Evolutionary conservation across 768 basidiomycete species (phyloP), one percentile per base, ranked within the genome.

Genomic region (Kwoniella mangroviensis): DNA sequence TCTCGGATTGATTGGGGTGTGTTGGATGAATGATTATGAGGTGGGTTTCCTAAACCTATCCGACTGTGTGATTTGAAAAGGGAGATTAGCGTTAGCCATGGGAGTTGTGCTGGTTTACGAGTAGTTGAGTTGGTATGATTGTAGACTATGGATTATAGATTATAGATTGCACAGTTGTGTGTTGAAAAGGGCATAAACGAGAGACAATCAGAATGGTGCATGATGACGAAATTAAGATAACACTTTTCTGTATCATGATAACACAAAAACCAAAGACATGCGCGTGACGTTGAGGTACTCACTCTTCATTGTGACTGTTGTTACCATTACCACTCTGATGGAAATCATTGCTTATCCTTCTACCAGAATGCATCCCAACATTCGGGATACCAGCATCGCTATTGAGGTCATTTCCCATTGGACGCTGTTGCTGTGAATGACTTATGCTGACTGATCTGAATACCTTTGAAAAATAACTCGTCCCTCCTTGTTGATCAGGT

Each of bases 1-100:
- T 79, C 73, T 34, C 81, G 73, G 34, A 81, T 82, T 11, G 75
- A 73, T 53, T 74, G 72, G 9, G 73, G 71, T 9, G 73, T 69
- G 13, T 70, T 73, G 10, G 76, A 67, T 34, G 65, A 42, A 45
- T 60, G 66, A 3, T 21, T 62, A 24, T 68, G 67, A 42, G 67
- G 59, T 6, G 67, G 26, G 13, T 34, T 34, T 13, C 67, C 53
- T n/a, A 51, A 45, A 21, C 67, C 58, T 15, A 49, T 49, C 34
- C 67, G 60, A 24, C 19, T 34, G 7, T n/a, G 17, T 61, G 34
- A n/a, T 22, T n/a, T 21, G 41, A 26, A 41, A 34, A 4, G 28
- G 28, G 21, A 55, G 15, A 55, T 21, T 22, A 24, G 34, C 6
- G 34, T 34, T 7, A 7, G 5, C 34, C 34, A 34, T 34, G 34